Conservation (phyloP, 2,329 filamentous ascomycete genomes). For the Akanthomyces uredinophilus region DNA sequence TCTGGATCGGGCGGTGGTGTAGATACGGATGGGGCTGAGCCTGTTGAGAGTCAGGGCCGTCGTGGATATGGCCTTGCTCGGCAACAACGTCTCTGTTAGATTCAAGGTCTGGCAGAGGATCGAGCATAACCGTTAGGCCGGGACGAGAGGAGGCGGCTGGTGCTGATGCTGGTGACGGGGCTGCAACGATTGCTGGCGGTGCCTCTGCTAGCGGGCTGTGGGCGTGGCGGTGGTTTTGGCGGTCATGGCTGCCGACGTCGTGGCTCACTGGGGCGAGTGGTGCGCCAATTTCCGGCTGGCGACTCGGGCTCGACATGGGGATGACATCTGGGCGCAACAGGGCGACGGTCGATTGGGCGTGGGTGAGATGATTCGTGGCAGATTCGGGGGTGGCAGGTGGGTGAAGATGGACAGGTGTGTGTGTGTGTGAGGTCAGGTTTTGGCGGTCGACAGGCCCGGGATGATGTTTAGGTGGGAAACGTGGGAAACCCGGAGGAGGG, state of each 20-base stretch:
- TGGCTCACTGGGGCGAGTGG: slow-evolving; percentile 39
- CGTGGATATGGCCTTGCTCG: background rate
- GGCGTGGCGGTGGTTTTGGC: background rate
- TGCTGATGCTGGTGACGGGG: background rate
- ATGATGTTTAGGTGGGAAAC: slow-evolving; percentile 9
- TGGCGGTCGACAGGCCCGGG: background rate
- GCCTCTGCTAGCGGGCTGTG: slow-evolving; percentile 14
- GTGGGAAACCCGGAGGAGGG: slow-evolving; percentile 10
- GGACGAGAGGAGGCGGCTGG: background rate
- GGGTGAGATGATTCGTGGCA: slow-evolving; percentile 22
- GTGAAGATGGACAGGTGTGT: background rate
- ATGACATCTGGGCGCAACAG: slow-evolving; percentile 43
- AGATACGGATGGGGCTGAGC: background rate
- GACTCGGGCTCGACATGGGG: slow-evolving; percentile 53
- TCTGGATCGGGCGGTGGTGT: background rate
- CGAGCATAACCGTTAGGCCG: background rate
- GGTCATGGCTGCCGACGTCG: slow-evolving; percentile 17
- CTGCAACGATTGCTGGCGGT: background rate
- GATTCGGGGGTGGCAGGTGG: background rate
- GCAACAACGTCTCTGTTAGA: background rate
- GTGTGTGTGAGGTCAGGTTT: background rate
- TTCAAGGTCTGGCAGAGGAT: background rate
- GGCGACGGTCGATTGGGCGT: slow-evolving; percentile 20
- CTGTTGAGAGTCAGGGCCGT: background rate
- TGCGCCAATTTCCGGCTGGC: slow-evolving; percentile 52